These are phyloP conservation scores for Stipa capillata DNA, from an alignment of 176 grass and related monocot species.

Conservation along the genomic window DNA sequence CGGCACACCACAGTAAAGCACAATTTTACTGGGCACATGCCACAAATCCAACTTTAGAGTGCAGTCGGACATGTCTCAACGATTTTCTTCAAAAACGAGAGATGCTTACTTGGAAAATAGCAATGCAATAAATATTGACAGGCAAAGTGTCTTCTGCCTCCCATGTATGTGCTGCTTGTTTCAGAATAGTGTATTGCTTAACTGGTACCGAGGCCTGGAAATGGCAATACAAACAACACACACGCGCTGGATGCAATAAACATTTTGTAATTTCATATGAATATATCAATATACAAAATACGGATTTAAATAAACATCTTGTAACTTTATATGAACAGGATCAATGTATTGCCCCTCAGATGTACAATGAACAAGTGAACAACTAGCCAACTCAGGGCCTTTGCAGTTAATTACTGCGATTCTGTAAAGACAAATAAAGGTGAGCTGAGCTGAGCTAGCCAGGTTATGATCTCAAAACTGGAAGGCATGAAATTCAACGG, in stretches of 20 bases:
- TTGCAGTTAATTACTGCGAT: not conserved
- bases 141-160: not conserved
- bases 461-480: not conserved
- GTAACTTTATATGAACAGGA: not conserved
- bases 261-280: no score
- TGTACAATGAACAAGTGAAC: not conserved
- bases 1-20: not conserved
- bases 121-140: not conserved
- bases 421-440: not conserved
- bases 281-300: no score
- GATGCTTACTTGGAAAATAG: not conserved
- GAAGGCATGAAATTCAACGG: not conserved
- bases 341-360: not conserved
- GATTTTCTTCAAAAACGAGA: not conserved
- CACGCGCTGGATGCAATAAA: no score
- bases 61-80: not conserved
- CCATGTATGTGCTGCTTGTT: not conserved
- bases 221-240: not conserved
- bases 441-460: not conserved
- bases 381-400: not conserved
- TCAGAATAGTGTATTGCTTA: not conserved
- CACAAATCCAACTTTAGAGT: not conserved
- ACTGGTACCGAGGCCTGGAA: not conserved
- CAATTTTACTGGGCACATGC: not conserved
- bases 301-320: not conserved